These are phyloP conservation scores for Teratosphaeria nubilosa DNA, from an alignment of 2,329 filamentous ascomycete genomes.

Conservation along the genomic window DNA sequence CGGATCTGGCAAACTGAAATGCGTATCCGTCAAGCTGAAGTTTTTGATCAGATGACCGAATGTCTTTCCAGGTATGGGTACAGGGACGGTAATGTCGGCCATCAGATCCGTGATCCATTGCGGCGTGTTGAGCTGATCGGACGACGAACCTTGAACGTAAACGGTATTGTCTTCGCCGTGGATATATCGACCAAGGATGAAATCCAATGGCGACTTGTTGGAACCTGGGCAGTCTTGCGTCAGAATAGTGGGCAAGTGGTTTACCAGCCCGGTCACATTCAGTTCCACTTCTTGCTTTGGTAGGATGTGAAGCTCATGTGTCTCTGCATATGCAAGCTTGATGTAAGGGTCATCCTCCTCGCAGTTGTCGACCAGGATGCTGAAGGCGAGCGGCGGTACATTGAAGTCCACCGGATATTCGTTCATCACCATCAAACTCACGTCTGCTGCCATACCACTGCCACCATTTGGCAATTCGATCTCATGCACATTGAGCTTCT, in stretches of 20 bases:
- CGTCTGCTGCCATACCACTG: constrained; percentile 68
- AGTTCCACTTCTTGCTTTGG: constrained; percentile 59
- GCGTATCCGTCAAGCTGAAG: constrained; percentile 74
- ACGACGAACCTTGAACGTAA: constrained; percentile 65
- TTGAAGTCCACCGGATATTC: constrained; percentile 66
- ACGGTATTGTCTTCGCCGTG: constrained; percentile 68
- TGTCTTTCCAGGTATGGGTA: constrained; percentile 72
- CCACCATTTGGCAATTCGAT: constrained; percentile 43
- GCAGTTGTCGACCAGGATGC: constrained; percentile 78
- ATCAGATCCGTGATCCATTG: constrained; percentile 74
- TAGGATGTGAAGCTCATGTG: constrained; percentile 54
- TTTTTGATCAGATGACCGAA: constrained; percentile 79
- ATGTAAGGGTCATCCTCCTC: constrained; percentile 61
- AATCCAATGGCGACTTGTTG: constrained; percentile 71
- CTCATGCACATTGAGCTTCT: constrained; percentile 70
- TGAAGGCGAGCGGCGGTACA: constrained; percentile 71
- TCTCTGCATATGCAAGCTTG: constrained; percentile 64
- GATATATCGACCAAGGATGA: constrained; percentile 70
- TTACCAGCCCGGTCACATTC: constrained; percentile 61
- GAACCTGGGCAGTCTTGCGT: constrained; percentile 65
- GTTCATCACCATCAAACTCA: constrained; percentile 62
- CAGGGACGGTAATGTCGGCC: constrained; percentile 68
- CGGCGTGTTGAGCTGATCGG: constrained; percentile 58
- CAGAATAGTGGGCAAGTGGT: constrained; percentile 62
- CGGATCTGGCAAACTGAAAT: constrained; percentile 76